phyloP scores from a whole-genome alignment of 129 eudicot genomes.

The Helianthus annuus region HanXRQr2.0-SUNRISE NC_035436.2:200225483-200225982 shows the following conservation, averaged over 20 bases:
- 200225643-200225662: slow-evolving; percentile 85
- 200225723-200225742: slow-evolving; percentile 77
- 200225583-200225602: slow-evolving; percentile 95
- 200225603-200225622: slow-evolving; percentile 75
- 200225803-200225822: slow-evolving; percentile 2
- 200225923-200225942: too few relatives aligned
- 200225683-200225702: slow-evolving; percentile 98
- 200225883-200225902: too few relatives aligned
- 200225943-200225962: too few relatives aligned
- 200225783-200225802: neutral
- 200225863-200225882: too few relatives aligned
- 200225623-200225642: slow-evolving; percentile 78
- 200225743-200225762: slow-evolving; percentile 98
- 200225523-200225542: slow-evolving; percentile 3
- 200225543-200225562: slow-evolving; percentile 41
- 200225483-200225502: slow-evolving; percentile 17
- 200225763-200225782: slow-evolving; percentile 26
- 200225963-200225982: too few relatives aligned
- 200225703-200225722: slow-evolving; percentile 72
- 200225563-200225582: slow-evolving; percentile 83
- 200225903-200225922: too few relatives aligned
- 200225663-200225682: slow-evolving; percentile 89
- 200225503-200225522: slow-evolving; percentile 10
- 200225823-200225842: neutral
- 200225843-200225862: neutral